Evolutionary conservation across 1,284 basidiomycete genomes (phyloP).

Genomic region (Ceratorhiza oryzae-sativae): DNA sequence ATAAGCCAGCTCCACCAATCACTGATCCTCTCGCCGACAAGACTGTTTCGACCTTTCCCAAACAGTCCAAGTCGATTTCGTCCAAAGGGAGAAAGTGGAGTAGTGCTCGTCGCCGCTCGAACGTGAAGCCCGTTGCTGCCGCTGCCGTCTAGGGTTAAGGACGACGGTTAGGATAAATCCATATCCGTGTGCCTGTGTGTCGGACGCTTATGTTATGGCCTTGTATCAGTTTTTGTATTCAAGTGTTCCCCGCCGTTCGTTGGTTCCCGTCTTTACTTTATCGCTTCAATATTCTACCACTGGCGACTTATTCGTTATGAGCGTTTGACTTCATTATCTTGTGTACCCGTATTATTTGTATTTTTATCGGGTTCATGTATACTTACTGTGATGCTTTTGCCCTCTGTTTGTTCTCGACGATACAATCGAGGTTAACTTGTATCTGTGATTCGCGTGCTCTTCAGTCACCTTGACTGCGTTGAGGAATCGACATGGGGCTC

Average conservation of each 20-base stretch:
- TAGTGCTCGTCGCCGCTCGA: neutral
- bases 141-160: neutral
- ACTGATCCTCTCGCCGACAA: neutral
- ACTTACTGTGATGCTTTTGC: neutral
- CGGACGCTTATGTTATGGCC: neutral
- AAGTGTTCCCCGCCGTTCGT: neutral
- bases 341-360: neutral
- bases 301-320: neutral
- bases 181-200: neutral
- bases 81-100: slow-evolving; percentile 16
- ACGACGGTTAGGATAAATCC: too few relatives aligned
- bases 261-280: neutral
- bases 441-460: neutral
- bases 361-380: slow-evolving; percentile 2
- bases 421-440: neutral
- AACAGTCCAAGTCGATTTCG: slow-evolving; percentile 2
- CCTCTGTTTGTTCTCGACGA: neutral
- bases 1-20: neutral
- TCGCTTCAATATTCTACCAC: neutral
- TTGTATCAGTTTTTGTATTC: neutral
- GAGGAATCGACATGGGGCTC: too few relatives aligned
- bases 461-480: too few relatives aligned
- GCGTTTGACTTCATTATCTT: neutral
- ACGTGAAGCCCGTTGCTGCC: neutral
- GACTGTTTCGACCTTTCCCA: neutral